A percentile compares a stretch with the other conserved stretches of the same genome.
Evolutionary conservation across 129 eudicot genomes (phyloP).

Genomic region (Pulicaria dysenterica): DNA sequence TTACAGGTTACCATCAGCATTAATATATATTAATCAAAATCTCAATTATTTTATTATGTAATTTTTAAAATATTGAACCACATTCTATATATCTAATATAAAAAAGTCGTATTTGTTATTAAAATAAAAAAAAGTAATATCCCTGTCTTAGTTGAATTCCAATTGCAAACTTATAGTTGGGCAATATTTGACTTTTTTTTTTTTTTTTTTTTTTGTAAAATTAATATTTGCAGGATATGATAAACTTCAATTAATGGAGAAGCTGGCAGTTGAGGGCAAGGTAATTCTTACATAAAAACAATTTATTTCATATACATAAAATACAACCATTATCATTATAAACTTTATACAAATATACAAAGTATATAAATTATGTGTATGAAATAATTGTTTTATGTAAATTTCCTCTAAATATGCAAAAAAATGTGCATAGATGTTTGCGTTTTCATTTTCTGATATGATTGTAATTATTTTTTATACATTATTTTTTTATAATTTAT

Average conservation of each 20-base stretch:
- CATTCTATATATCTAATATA: neutral
- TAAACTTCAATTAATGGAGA: constrained; percentile 1
- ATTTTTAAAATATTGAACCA: constrained; percentile 5
- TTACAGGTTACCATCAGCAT: neutral
- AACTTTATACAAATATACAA: too few species aligned
- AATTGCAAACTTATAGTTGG: neutral
- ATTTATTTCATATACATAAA: too few species aligned
- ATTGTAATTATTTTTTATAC: neutral
- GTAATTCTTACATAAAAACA: too few species aligned
- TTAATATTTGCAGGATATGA: constrained; percentile 28
- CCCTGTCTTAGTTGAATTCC: neutral
- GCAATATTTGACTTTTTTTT: neutral
- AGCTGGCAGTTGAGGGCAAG: neutral
- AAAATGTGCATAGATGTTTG: neutral
- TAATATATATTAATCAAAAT: neutral
- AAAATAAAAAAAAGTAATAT: too few species aligned
- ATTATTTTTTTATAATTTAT: neutral
- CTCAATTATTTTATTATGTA: neutral
- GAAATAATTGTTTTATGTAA: too few species aligned
- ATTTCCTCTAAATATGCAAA: neutral
- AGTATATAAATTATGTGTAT: too few species aligned
- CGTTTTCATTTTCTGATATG: neutral
- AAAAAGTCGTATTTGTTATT: too few species aligned
- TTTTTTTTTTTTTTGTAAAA: neutral
- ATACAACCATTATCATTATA: too few species aligned